These are phyloP conservation scores for Priceomyces melissophilus DNA, from an alignment of 805 yeast genomes.

Conservation along the genomic window DNA sequence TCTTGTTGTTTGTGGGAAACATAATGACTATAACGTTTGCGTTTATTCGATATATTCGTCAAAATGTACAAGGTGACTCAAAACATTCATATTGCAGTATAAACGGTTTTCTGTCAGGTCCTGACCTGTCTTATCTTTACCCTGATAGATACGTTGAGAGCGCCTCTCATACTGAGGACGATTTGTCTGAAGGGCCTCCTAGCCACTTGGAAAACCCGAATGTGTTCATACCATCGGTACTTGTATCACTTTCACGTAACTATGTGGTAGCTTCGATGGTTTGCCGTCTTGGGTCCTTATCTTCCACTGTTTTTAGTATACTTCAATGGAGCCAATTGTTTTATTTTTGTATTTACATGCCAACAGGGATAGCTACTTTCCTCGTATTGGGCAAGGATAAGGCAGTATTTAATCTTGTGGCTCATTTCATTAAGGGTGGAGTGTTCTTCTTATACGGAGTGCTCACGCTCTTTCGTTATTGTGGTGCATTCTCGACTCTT, in stretches of 20 bases:
- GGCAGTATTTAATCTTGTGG: conserved; percentile 75
- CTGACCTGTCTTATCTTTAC: no score
- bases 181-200: no score
- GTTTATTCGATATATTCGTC: conserved; percentile 39
- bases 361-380: conserved; percentile 62
- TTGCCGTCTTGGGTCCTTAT: conserved; percentile 23
- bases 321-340: conserved; percentile 66
- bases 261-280: conserved; percentile 1
- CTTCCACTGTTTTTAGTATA: conserved; percentile 35
- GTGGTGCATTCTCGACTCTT: conserved; percentile 69
- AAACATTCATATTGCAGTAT: no score
- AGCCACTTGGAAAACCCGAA: no score
- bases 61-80: no score
- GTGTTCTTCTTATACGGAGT: conserved; percentile 78
- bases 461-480: conserved; percentile 77
- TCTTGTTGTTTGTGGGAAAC: conserved; percentile 53
- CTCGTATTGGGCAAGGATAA: conserved; percentile 64
- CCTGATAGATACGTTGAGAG: no score
- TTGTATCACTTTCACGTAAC: no score
- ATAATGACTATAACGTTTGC: conserved; percentile 56
- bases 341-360: conserved; percentile 56
- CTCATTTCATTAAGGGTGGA: conserved; percentile 95
- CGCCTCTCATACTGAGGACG: no score
- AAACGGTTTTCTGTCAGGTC: no score
- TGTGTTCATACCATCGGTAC: no score